Evolutionary conservation across 768 basidiomycete species (phyloP).

Genomic region (Suillus decipiens): DNA sequence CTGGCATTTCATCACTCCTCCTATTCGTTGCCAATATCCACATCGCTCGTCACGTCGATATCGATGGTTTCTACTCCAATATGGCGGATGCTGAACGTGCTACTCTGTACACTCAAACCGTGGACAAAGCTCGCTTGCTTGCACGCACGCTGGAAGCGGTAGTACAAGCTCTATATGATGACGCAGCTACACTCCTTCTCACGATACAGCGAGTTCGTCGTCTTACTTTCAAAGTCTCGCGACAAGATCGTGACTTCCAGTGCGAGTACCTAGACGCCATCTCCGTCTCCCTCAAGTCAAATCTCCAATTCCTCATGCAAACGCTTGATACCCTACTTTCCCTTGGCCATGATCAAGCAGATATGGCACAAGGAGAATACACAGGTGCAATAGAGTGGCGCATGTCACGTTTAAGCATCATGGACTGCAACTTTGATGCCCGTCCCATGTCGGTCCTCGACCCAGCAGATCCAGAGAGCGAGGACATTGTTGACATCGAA

Average conservation of each 20-base stretch:
- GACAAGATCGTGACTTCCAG: constrained; percentile 23
- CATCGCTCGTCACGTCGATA: constrained; percentile 79
- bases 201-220: constrained; percentile 47
- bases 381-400: constrained; percentile 78
- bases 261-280: constrained; percentile 52
- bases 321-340: constrained; percentile 62
- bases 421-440: constrained; percentile 51
- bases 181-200: constrained; percentile 60
- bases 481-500: constrained; percentile 62
- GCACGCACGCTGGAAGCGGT: constrained; percentile 70
- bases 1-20: constrained; percentile 60
- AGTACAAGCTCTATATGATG: constrained; percentile 76
- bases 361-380: constrained; percentile 69
- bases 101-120: constrained; percentile 59
- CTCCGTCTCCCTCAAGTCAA: constrained; percentile 52
- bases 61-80: constrained; percentile 68
- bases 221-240: constrained; percentile 7
- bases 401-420: constrained; percentile 67
- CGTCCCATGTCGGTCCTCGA: constrained; percentile 40
- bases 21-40: constrained; percentile 67
- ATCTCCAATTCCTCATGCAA: constrained; percentile 56
- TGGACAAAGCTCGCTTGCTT: constrained; percentile 67
- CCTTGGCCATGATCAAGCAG: constrained; percentile 71
- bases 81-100: constrained; percentile 43
- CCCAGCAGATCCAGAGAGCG: constrained; percentile 41